phyloP scores from a whole-genome alignment of 2,329 filamentous ascomycete genomes.

The Penicillium frequentans region DNA sequence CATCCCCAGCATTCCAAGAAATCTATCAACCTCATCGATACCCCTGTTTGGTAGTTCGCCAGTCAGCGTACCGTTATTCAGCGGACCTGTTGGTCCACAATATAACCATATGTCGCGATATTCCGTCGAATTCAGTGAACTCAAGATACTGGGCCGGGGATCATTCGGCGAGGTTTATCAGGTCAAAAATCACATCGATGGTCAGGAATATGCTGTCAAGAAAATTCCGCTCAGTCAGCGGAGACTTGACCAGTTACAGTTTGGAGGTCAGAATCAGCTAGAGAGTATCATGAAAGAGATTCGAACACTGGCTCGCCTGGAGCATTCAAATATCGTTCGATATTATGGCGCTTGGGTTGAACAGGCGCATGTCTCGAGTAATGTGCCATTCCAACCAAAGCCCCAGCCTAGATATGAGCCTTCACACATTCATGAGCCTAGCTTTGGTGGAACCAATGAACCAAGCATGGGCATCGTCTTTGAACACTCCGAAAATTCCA shows the following conservation, averaged over 20 bases:
- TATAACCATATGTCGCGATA: conserved; percentile 44
- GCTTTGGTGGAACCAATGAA: conserved; percentile 15
- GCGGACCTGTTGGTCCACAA: conserved; percentile 20
- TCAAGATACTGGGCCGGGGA: conserved; percentile 61
- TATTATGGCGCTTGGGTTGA: conserved; percentile 69
- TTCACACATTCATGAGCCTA: conserved; percentile 14
- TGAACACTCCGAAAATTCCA: conserved; percentile 36
- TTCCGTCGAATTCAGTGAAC: conserved; percentile 52
- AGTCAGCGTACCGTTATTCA: conserved; percentile 33
- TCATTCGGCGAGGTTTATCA: conserved; percentile 66
- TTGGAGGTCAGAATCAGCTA: conserved; percentile 53
- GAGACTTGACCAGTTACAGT: conserved; percentile 53
- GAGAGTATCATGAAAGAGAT: conserved; percentile 62
- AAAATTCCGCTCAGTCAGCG: conserved; percentile 60
- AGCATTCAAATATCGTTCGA: conserved; percentile 66
- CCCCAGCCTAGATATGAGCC: conserved; percentile 11
- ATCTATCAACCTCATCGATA: conserved; percentile 22
- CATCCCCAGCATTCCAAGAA: conserved; percentile 24
- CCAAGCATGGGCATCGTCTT: conserved; percentile 43
- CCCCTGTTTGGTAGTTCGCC: conserved; percentile 31
- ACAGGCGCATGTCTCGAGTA: conserved; percentile 31
- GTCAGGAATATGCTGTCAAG: conserved; percentile 64
- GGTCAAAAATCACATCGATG: conserved; percentile 61
- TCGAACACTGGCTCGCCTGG: conserved; percentile 60
- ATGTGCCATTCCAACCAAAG: conserved; percentile 8